Conservation (phyloP, 805 yeast species). For the Yarrowia sp. region DNA sequence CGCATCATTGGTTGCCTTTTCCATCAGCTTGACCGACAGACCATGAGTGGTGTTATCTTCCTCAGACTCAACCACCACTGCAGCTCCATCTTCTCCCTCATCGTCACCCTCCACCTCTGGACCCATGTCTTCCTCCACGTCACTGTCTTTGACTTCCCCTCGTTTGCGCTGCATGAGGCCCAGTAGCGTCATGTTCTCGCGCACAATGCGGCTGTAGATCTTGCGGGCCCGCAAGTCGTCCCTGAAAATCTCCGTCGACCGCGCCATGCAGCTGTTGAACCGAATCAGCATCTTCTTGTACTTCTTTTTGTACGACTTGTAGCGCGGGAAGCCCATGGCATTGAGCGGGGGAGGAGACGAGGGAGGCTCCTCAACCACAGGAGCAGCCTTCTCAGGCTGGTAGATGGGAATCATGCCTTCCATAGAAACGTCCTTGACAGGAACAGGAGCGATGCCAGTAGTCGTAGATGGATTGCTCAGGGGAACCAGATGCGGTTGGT, state of each 20-base stretch:
- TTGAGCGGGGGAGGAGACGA: slow-evolving; percentile 25
- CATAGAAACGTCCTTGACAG: slow-evolving; percentile 5
- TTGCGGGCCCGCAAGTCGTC: slow-evolving; percentile 32
- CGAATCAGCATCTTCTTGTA: slow-evolving; percentile 39
- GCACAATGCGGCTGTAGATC: slow-evolving; percentile 35
- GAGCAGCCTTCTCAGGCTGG: not conserved
- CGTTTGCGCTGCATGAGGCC: slow-evolving; percentile 16
- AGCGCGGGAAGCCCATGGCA: slow-evolving; percentile 29
- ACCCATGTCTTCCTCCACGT: slow-evolving; percentile 11
- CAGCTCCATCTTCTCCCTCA: not conserved
- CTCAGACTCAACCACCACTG: not conserved
- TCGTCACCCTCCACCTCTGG: not conserved
- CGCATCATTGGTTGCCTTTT: slow-evolving; percentile 32
- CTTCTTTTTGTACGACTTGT: slow-evolving; percentile 39
- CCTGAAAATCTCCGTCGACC: slow-evolving; percentile 29
- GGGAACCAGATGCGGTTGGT: slow-evolving; percentile 1
- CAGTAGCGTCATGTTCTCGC: slow-evolving; percentile 31
- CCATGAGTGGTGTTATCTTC: not conserved
- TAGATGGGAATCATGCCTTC: not conserved
- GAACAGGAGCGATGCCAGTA: slow-evolving; percentile 25
- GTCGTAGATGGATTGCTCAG: not conserved
- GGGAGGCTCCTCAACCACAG: not conserved
- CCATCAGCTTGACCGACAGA: slow-evolving; percentile 28
- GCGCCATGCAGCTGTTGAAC: slow-evolving; percentile 38
- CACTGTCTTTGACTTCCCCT: slow-evolving; percentile 5